Evolutionary conservation across 352 stramenopile species (phyloP), one percentile per base, ranked within the genome.

Genomic region (Globisporangium perplexum): DNA sequence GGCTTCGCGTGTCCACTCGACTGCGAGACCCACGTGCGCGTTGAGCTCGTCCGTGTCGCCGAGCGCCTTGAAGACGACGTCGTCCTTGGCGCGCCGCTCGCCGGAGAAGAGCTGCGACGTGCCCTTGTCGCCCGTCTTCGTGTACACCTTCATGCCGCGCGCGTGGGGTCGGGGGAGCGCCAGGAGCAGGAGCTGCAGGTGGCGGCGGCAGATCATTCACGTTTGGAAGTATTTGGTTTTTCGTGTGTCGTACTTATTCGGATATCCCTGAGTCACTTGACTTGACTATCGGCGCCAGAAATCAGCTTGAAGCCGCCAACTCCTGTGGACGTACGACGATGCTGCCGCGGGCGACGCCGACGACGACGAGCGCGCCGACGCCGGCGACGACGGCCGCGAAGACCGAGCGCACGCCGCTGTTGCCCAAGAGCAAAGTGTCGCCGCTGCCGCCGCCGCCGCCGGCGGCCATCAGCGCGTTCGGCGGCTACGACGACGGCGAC

Each of bases 1-100:
- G 1, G 55, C 62, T 14, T 61, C 50, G 28, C 68, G 69, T 59
- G 69, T 41, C 59, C 75, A 68, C 68, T 90, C 75, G 45, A 88
- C 71, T 15, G 71, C 76, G 47, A 90, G 63, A 53, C 73, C 77
- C 47, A 86, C 79, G 55, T 83, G 74, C 53, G 67, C 85, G 63
- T 97, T 97, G 22, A 96, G 82, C 68, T 97, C 90, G 57, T 97
- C 90, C 33, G 87, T 95, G 68, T 93, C 84, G 35, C 90, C 90
- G 45, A 97, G 77, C 47, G 88, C 88, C 58, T 94, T 76, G 74
- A 97, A 97, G 7, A 94, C 72, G 6, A 60, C 61, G 65, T 96
- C 81, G 62, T 88, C 75, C 68, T 97, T 97, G 56, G 71, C 62
- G 20, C 86, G 71, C 20, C 86, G 79, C 69, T 96, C 86, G 50